Evolutionary conservation across 2,329 filamentous ascomycete species (phyloP).

Genomic region (Ceratocystis harringtonii): DNA sequence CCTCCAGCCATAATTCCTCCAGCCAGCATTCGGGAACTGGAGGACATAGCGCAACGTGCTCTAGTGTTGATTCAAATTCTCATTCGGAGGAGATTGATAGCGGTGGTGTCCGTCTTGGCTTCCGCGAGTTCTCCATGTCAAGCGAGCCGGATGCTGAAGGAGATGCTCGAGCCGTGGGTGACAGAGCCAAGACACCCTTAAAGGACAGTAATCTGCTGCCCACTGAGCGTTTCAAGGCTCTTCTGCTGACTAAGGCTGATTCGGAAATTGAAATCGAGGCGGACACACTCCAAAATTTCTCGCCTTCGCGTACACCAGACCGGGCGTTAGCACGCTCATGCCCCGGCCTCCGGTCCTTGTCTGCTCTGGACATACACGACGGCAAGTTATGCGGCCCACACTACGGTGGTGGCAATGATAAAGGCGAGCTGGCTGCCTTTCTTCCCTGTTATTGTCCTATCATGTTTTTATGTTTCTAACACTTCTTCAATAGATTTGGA

Average conservation of each 20-base stretch:
- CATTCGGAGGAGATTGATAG: neutral
- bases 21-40: neutral
- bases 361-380: neutral
- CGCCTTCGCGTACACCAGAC: neutral
- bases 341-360: neutral
- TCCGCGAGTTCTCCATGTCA: neutral
- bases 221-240: neutral
- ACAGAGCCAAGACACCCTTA: neutral
- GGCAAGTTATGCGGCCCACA: neutral
- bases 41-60: neutral
- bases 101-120: neutral
- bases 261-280: neutral
- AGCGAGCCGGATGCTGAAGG: neutral
- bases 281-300: neutral
- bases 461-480: neutral
- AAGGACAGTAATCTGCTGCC: neutral
- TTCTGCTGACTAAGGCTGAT: neutral
- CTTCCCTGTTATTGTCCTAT: neutral
- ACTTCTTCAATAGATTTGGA: neutral
- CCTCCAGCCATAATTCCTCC: slow-evolving; percentile 21
- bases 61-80: neutral
- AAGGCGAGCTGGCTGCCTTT: neutral
- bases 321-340: neutral
- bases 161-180: neutral
- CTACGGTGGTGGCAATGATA: neutral